Base-by-base conservation (phyloP, 768 basidiomycete species). In the Gymnopilus junonius region DNA sequence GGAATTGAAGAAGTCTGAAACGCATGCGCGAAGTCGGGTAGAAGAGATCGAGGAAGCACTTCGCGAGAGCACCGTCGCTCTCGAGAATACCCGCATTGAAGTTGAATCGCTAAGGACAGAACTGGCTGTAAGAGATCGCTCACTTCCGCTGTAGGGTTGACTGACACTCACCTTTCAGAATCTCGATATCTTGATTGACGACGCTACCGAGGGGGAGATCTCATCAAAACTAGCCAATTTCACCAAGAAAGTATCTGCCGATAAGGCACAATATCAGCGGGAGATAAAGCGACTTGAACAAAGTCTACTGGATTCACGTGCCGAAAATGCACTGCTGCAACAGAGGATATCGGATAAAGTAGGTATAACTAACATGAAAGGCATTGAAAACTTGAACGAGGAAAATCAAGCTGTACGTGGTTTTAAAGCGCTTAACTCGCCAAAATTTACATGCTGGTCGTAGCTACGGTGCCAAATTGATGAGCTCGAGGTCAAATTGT, bases 21-120 rank as follows among this genome's bases (percentile, higher is more conserved):
- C 78, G 14, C 73, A 75, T 43, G 86, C 90, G 1, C 85, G 89
- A 62, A 74, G 76, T 31, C 84, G 94, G 29, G 82, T 94, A 0
- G 90, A 89, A 61, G 97, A 99, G 73, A 84, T 95, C 21, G 95
- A 97, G 73, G 92, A 91, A 68, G 97, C 97, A 2, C 78, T 99
- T 40, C 81, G 90, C 65, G 95, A 98, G 78, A 94, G 91, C 67
- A 90, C 89, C 2, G 82, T 87, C 46, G 93, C 96, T 0, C 82
- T 99, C 10, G 96, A 99, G 74, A 91, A 90, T 68, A 92, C 95
- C 5, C 80, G 92, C 59, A 93, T 92, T 14, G 97, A 99, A 75
- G 91, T 98, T 12, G 97, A 99, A 77, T 63, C 79, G 77, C 69
- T 88, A 45, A 79, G 96, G 58, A 76, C 84, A 34, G 97, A 97